These are phyloP conservation scores for Kazachstania sp. DNA, from an alignment of 1,139 yeast genomes.

Conservation along the genomic window DNA sequence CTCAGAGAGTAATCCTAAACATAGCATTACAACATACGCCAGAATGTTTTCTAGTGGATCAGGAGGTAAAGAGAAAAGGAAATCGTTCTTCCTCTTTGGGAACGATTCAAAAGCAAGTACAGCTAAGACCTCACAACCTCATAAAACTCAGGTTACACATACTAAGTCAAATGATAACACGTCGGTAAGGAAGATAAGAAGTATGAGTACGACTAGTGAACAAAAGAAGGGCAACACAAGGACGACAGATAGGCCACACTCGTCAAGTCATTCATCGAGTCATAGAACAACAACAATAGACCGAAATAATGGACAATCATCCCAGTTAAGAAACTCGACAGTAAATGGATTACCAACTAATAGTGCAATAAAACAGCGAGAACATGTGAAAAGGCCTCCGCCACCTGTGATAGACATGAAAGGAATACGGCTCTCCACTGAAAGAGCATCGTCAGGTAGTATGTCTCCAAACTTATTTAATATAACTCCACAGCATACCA, in stretches of 20 bases:
- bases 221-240: not conserved
- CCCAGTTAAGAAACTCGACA: too few relatives aligned
- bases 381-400: conserved; percentile 11
- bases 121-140: not conserved
- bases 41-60: conserved; percentile 15
- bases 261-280: not conserved
- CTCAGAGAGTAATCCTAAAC: not conserved
- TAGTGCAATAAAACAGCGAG: not conserved
- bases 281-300: too few relatives aligned
- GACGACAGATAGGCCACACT: not conserved
- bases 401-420: conserved; percentile 12
- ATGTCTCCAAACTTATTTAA: not conserved
- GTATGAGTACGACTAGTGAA: not conserved
- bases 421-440: conserved; percentile 2
- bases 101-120: conserved; percentile 6
- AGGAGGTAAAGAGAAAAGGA: conserved; percentile 14
- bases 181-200: too few relatives aligned
- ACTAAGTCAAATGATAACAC: not conserved
- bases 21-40: not conserved
- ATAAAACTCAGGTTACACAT: not conserved
- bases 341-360: too few relatives aligned
- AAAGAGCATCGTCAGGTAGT: not conserved
- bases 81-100: conserved; percentile 24
- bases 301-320: not conserved
- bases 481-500: not conserved